Percentiles rank a stretch among this genome's conserved stretches.
Conservation (phyloP, 495 filamentous ascomycete genomes). For the Xylaria acuta region DNA sequence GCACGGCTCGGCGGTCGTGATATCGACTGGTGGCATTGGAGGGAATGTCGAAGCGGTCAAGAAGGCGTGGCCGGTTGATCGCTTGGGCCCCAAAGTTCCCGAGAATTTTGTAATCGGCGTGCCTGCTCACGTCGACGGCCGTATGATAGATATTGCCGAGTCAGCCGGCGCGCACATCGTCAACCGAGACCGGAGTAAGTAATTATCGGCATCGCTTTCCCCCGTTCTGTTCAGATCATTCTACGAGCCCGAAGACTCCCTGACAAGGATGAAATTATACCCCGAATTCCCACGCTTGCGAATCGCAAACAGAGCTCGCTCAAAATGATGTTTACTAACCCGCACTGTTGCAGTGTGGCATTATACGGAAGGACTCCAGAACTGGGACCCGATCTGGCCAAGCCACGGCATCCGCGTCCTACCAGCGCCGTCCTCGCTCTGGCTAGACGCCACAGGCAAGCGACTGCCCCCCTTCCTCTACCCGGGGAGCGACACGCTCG, state of each 20-base stretch:
- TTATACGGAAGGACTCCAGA: conserved; percentile 60
- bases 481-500: conserved; percentile 58
- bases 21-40: conserved; percentile 57
- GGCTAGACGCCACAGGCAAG: conserved; percentile 60
- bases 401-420: conserved; percentile 58
- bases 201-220: neutral
- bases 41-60: conserved; percentile 60
- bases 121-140: conserved; percentile 59
- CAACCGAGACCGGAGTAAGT: conserved; percentile 53
- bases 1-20: conserved; percentile 49
- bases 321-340: neutral
- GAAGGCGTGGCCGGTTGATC: conserved; percentile 53
- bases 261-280: neutral
- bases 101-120: conserved; percentile 58
- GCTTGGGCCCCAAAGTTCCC: conserved; percentile 53
- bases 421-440: conserved; percentile 58
- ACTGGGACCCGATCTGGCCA: conserved; percentile 61
- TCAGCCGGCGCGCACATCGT: conserved; percentile 51
- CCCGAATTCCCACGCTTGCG: neutral
- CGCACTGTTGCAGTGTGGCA: conserved; percentile 49
- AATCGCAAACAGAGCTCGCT: neutral
- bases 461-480: conserved; percentile 55
- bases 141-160: conserved; percentile 59
- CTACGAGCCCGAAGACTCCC: neutral
- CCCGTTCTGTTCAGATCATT: neutral